Conservation (phyloP, 2,329 filamentous ascomycete genomes). For the Neopestalotiopsis sp. region DNA sequence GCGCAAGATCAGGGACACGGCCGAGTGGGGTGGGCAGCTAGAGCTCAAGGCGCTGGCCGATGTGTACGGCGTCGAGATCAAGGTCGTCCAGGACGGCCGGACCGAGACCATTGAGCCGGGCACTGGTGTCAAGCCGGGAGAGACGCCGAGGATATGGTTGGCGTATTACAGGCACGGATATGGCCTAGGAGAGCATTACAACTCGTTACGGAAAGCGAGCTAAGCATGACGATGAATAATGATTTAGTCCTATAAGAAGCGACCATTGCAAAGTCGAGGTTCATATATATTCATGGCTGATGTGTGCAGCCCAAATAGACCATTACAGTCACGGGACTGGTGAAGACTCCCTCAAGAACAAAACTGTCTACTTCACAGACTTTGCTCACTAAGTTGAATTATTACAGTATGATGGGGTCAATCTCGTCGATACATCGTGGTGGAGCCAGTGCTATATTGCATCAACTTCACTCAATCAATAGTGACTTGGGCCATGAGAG, state of each 20-base stretch:
- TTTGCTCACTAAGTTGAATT: too few species aligned
- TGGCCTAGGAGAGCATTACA: constrained; percentile 96
- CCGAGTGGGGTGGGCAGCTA: constrained; percentile 94
- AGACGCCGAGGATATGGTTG: constrained; percentile 75
- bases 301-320: too few species aligned
- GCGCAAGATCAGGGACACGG: constrained; percentile 79
- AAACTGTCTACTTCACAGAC: too few species aligned
- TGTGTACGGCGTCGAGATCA: constrained; percentile 79
- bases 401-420: too few species aligned
- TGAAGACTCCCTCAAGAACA: too few species aligned
- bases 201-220: constrained; percentile 69
- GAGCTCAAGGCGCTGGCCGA: constrained; percentile 86
- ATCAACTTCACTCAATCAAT: too few species aligned
- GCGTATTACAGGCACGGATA: constrained; percentile 96
- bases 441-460: too few species aligned
- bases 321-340: too few species aligned
- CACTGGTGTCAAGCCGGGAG: constrained; percentile 40
- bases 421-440: too few species aligned
- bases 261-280: constrained; percentile 38
- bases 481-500: too few species aligned
- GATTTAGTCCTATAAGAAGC: not conserved
- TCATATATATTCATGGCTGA: constrained; percentile 56
- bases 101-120: constrained; percentile 74
- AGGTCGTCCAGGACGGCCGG: constrained; percentile 83
- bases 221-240: constrained; percentile 57